Evolutionary conservation across 1,139 yeast genomes (phyloP), one percentile per base, ranked within the genome.

Genomic region (Ashbya aceris): DNA sequence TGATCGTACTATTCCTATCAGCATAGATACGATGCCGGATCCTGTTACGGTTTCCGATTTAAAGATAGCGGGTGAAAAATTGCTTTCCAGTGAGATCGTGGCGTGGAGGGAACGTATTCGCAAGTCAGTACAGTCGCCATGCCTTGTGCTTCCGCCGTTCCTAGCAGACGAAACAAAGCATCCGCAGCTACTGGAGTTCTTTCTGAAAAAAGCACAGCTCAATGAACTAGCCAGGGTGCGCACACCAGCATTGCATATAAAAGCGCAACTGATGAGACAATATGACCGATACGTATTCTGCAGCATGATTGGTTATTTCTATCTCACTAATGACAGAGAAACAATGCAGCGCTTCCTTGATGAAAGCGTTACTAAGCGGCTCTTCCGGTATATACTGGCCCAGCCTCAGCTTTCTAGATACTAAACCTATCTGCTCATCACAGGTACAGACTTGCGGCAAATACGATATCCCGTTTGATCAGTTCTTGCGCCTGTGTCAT

Each of bases 401-500:
- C 5, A 17, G 23, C 23, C 23, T 50, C 34, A 38, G 45, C 30
- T 29, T 42, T 30, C 42, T 26, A 45, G 26, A 20, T 11, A 30
- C 28, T 3, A 34, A n/a, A 17, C 27, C 27, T 38, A 33, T 45
- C 27, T 45, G 17, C 8, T 33, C n/a, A 32, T 54, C 71, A 87
- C 52, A 91, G 69, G 62, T 93, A 91, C 49, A 93, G 73, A 46
- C 96, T 85, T 3, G 98, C 96, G 62, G 97, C 93, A 65, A 93
- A 93, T 1, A 93, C 97, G 53, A 91, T 91, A 63, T 91, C 98
- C 55, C 99, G 77, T 65, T 91, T 91, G 61, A 91, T 91, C 62
- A 77, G 76, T 60, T 91, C 98, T 64, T 91, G 98, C 0, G 97
- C 96, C 47, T 78, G 81, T 23, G 78, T 73, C 94, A 93, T 86